phyloP scores from a whole-genome alignment of 768 basidiomycete genomes.

The Suillus weaverae region DNA sequence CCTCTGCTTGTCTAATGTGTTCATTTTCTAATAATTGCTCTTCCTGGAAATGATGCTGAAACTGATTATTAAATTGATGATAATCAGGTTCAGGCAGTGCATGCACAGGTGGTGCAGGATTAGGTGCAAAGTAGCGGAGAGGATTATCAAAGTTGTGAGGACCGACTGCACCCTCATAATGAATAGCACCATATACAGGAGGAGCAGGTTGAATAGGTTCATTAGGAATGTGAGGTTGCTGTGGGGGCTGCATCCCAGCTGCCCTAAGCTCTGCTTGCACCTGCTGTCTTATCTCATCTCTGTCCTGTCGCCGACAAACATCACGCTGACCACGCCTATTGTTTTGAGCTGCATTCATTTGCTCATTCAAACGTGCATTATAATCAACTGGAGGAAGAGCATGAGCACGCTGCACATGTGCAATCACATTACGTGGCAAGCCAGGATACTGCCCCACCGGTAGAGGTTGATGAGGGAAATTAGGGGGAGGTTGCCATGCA shows the following conservation, averaged over 20 bases:
- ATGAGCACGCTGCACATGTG: neutral
- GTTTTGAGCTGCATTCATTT: neutral
- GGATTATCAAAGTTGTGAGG: neutral
- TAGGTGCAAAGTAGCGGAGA: neutral
- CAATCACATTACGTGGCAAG: neutral
- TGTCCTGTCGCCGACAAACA: neutral
- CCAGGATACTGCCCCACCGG: neutral
- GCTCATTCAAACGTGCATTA: neutral
- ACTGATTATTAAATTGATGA: too few species aligned
- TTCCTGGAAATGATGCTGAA: too few species aligned
- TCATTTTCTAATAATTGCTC: too few species aligned
- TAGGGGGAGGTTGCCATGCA: neutral
- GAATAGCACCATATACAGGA: neutral
- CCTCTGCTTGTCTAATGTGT: too few species aligned
- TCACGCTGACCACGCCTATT: neutral
- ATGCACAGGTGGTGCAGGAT: too few species aligned
- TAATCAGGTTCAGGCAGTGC: too few species aligned
- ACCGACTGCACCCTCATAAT: neutral
- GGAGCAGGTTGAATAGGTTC: neutral
- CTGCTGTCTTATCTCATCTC: neutral
- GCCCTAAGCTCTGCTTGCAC: neutral
- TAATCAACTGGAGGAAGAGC: neutral
- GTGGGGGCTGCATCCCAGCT: too few species aligned
- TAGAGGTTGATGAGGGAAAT: neutral
- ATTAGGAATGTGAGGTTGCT: too few species aligned